Conservation (phyloP, 306 rosid species). For the Corylus avellana region DNA sequence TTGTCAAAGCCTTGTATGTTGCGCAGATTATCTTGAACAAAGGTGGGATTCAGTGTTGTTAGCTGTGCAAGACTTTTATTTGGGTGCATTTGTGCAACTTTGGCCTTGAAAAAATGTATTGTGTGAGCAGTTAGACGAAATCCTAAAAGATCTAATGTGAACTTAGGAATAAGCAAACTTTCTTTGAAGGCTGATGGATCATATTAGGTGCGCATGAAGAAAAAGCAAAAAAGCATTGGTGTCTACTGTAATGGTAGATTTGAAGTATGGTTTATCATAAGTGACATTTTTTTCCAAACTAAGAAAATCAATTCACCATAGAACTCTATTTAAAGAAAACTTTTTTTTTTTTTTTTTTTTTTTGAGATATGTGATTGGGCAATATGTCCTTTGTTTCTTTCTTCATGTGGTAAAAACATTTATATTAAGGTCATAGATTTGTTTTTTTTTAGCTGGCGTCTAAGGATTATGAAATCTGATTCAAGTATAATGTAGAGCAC, state of each 20-base stretch:
- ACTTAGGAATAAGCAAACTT: background rate
- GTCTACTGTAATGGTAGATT: background rate
- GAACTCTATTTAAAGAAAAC: background rate
- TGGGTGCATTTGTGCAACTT: background rate
- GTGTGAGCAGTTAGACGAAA: background rate
- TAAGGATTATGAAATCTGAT: background rate
- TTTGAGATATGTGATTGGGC: background rate
- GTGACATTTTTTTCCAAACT: too few relatives aligned
- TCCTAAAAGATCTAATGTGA: background rate
- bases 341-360: background rate
- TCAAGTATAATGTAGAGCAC: background rate
- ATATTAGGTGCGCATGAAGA: background rate
- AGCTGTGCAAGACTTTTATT: background rate
- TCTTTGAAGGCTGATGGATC: background rate
- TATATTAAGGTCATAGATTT: background rate
- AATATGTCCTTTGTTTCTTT: background rate
- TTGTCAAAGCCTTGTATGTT: background rate
- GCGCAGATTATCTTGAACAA: background rate
- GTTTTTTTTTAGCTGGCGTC: background rate
- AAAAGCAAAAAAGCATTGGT: background rate
- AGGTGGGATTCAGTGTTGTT: background rate
- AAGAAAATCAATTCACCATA: background rate
- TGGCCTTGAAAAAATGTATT: background rate
- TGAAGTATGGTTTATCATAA: background rate
- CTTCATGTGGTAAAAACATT: background rate